Conservation (phyloP, 345 rosid species). For the Leavenworthia alabamica region DNA sequence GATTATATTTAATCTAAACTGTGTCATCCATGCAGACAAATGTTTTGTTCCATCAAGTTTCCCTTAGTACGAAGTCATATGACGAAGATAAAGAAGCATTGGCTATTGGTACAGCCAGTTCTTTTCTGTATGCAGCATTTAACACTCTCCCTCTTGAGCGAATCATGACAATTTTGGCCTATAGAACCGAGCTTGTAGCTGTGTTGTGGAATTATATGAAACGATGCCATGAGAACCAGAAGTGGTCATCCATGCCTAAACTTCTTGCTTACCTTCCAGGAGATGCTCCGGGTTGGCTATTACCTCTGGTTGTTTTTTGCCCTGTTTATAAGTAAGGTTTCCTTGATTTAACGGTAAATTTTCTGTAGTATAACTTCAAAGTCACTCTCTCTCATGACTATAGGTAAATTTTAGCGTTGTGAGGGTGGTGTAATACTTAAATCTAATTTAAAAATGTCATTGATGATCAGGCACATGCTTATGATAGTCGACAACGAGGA, state of each 20-base stretch:
- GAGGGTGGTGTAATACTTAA: neutral
- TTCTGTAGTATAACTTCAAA: neutral
- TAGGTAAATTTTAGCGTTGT: slow-evolving; percentile 1
- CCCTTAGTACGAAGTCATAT: slow-evolving; percentile 29
- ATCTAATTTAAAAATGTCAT: slow-evolving; percentile 15
- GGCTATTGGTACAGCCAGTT: slow-evolving; percentile 91
- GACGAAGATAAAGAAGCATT: slow-evolving; percentile 58
- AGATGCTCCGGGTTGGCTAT: slow-evolving; percentile 92
- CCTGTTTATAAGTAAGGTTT: slow-evolving; percentile 90
- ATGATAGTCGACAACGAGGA: slow-evolving; percentile 91
- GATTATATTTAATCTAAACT: neutral
- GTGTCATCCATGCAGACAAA: slow-evolving; percentile 57
- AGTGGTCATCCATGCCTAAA: slow-evolving; percentile 66
- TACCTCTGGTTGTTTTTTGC: slow-evolving; percentile 91
- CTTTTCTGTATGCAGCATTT: slow-evolving; percentile 77
- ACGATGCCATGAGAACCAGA: slow-evolving; percentile 75
- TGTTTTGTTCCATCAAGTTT: slow-evolving; percentile 57
- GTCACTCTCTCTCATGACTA: slow-evolving; percentile 1
- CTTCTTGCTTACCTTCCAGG: slow-evolving; percentile 55
- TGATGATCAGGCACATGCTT: slow-evolving; percentile 90
- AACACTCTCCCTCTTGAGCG: slow-evolving; percentile 70
- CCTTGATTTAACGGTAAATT: slow-evolving; percentile 4
- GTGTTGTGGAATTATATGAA: slow-evolving; percentile 93
- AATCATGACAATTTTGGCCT: slow-evolving; percentile 86
- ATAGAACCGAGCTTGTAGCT: slow-evolving; percentile 85